Evolutionary conservation across 441 rosid species (phyloP).

Genomic region (Pelargonium myrrhifolium): DNA sequence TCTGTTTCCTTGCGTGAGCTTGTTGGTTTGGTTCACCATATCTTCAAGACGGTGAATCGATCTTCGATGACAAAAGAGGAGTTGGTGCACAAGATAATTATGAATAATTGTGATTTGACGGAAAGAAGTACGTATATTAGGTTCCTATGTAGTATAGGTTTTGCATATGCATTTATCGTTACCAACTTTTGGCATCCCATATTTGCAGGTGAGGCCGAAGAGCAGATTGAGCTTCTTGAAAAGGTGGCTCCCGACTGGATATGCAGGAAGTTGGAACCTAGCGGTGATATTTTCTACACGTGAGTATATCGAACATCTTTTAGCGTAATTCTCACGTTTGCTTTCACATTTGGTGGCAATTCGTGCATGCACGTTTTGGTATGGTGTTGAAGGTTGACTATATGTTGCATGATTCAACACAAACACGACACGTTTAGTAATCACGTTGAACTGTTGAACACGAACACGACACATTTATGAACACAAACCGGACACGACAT

Average conservation of each 20-base stretch:
- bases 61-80: conserved; percentile 46
- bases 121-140: conserved; percentile 26
- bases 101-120: conserved; percentile 30
- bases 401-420: too few relatives aligned
- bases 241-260: conserved; percentile 48
- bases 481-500: too few relatives aligned
- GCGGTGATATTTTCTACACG: conserved; percentile 41
- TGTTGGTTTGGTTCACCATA: conserved; percentile 30
- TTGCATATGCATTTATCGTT: too few relatives aligned
- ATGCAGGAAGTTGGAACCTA: conserved; percentile 22
- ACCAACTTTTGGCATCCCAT: neutral
- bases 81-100: conserved; percentile 44
- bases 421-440: too few relatives aligned
- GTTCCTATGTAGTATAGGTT: neutral
- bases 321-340: too few relatives aligned
- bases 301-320: conserved; percentile 8
- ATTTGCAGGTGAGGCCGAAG: conserved; percentile 41
- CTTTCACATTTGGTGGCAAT: neutral
- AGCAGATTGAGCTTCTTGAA: conserved; percentile 43
- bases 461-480: too few relatives aligned
- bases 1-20: conserved; percentile 29
- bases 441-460: too few relatives aligned
- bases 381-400: too few relatives aligned
- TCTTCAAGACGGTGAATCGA: conserved; percentile 29
- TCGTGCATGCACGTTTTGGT: neutral